A percentile compares a stretch with the other conserved stretches of the same genome.
phyloP scores from a whole-genome alignment of 257 asterid species.

The Haberlea rhodopensis region DNA sequence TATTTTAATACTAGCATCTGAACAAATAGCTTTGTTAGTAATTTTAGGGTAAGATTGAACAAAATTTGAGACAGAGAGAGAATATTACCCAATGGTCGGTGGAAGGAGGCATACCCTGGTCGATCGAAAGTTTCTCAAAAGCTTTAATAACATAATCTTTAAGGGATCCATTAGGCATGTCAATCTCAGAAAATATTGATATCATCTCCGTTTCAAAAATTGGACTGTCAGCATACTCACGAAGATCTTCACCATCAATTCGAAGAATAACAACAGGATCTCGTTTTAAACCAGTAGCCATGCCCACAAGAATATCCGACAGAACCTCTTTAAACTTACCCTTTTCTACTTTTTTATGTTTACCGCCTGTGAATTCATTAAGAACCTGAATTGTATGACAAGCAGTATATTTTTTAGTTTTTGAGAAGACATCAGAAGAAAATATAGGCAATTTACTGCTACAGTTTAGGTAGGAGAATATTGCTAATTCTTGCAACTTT shows the following conservation, averaged over 20 bases:
- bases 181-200: slow-evolving; percentile 53
- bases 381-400: slow-evolving; percentile 60
- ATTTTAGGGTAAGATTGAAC: background rate
- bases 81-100: slow-evolving; percentile 77
- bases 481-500: background rate
- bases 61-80: background rate
- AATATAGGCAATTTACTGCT: background rate
- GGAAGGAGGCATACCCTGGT: slow-evolving; percentile 94
- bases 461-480: background rate
- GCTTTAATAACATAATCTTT: slow-evolving; percentile 57
- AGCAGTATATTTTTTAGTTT: background rate
- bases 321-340: slow-evolving; percentile 73
- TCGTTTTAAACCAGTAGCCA: slow-evolving; percentile 95
- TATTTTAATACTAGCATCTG: background rate
- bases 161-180: slow-evolving; percentile 49
- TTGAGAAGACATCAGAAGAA: background rate
- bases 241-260: slow-evolving; percentile 83
- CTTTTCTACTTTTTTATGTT: slow-evolving; percentile 64
- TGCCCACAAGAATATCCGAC: slow-evolving; percentile 76
- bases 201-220: slow-evolving; percentile 60
- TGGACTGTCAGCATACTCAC: slow-evolving; percentile 55
- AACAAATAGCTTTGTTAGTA: background rate
- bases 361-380: slow-evolving; percentile 78
- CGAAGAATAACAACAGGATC: slow-evolving; percentile 92
- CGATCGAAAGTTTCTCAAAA: slow-evolving; percentile 77